Conservation (phyloP, 805 yeast genomes). For the Saturnispora quitensis region DNA sequence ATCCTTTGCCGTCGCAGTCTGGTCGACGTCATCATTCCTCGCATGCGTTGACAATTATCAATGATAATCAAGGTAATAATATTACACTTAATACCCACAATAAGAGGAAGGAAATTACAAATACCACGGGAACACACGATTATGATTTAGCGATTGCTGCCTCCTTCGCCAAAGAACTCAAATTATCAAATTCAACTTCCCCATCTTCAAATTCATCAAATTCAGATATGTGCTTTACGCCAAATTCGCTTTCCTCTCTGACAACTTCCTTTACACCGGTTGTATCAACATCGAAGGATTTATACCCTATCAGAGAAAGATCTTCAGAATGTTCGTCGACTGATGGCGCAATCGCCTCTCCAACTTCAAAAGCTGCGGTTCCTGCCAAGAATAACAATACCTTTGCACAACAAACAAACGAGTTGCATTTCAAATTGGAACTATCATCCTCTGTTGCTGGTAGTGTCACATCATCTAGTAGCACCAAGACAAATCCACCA, state of each 20-base stretch:
- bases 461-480: neutral
- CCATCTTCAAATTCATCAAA: constrained; percentile 26
- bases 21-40: constrained; percentile 5
- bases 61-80: constrained; percentile 7
- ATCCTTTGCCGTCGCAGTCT: constrained; percentile 27
- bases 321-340: constrained; percentile 26
- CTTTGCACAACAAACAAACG: neutral
- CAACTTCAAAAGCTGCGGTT: neutral
- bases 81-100: neutral
- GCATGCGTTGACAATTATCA: constrained; percentile 7
- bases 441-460: neutral
- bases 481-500: neutral
- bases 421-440: constrained; percentile 5
- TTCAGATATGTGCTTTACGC: constrained; percentile 30
- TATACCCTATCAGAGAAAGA: constrained; percentile 27
- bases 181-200: constrained; percentile 13
- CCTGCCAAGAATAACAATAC: neutral
- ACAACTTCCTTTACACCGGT: constrained; percentile 23
- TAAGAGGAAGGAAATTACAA: constrained; percentile 5
- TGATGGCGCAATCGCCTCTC: constrained; percentile 4
- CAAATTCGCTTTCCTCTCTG: constrained; percentile 22
- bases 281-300: constrained; percentile 13
- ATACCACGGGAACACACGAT: constrained; percentile 2
- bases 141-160: constrained; percentile 37
- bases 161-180: constrained; percentile 35